Evolutionary conservation across 2,329 filamentous ascomycete species (phyloP), one percentile per base, ranked within the genome.

Genomic region (Cadophora malorum): DNA sequence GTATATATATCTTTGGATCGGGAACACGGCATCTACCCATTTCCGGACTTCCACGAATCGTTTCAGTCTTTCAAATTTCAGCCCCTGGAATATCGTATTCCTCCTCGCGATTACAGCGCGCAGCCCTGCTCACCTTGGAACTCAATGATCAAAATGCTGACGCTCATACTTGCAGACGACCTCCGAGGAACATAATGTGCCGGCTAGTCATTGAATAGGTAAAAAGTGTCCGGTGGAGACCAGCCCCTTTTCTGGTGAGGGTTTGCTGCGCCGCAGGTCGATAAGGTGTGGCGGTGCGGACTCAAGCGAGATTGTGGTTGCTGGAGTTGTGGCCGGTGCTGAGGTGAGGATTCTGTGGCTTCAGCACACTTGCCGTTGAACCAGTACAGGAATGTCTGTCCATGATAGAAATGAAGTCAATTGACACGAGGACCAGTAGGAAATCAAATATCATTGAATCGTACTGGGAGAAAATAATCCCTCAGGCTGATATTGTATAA

Each of bases 211-310:
- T 35, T 56, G 53, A 35, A 56, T 6, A 35, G 53, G 25, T 5
- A 35, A 16, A 35, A 56, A 56, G 16, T 56, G 3, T n/a, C 53
- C 53, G 31, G 53, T 56, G 53, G 53, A 56, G 53, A 33, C 52
- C 16, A 56, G 28, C 53, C 53, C 53, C 53, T 56, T 56, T 56
- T 56, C 3, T 56, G 5, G 16, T 5, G 28, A 56, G 14, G 12
- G 12, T 16, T n/a, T 35, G 50, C 50, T 53, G 50, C 23, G 23
- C 25, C 25, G 25, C 41, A 45, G 53, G 8, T 33, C 35, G 28
- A 56, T 35, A 45, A 45, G 35, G 7, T 38, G 35, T 38, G 35
- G 35, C 8, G 35, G 35, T 38, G 8, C 7, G 7, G 35, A 9
- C 8, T 9, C 35, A 38, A 38, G 35, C 35, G 35, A 38, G 35